Evolutionary conservation across 2,329 filamentous ascomycete genomes (phyloP).

Genomic region (Arachnopeziza araneosa): DNA sequence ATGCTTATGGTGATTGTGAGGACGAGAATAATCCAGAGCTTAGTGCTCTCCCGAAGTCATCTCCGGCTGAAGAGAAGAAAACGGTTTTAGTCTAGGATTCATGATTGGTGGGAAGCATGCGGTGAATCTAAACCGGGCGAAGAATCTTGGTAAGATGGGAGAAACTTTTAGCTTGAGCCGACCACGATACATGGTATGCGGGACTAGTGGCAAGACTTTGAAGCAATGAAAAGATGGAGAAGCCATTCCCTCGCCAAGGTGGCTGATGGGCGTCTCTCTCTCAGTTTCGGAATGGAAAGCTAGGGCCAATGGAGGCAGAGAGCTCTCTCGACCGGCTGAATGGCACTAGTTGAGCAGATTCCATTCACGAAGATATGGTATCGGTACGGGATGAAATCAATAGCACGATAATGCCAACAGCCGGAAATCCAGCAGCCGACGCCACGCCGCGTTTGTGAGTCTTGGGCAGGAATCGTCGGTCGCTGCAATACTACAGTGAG

Average conservation of each 20-base stretch:
- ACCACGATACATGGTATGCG: background rate
- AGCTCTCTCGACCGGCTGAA: background rate
- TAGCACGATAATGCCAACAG: background rate
- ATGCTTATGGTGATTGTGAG: background rate
- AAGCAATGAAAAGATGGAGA: background rate
- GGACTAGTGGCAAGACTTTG: background rate
- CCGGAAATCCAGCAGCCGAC: background rate
- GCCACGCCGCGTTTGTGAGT: background rate
- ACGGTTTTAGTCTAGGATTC: background rate
- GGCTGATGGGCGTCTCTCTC: background rate
- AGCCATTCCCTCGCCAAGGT: background rate
- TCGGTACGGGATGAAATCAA: background rate
- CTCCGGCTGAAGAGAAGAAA: background rate
- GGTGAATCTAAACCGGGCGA: background rate
- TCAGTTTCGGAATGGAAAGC: background rate
- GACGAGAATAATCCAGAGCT: background rate
- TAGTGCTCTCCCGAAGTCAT: background rate
- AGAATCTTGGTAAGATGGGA: background rate
- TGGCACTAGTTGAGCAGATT: background rate
- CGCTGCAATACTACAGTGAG: background rate
- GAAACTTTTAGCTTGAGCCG: background rate
- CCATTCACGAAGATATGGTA: background rate
- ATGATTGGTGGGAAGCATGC: background rate
- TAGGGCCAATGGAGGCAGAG: background rate
- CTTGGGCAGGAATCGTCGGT: background rate